These are phyloP conservation scores for Cladosporium sp. DNA, from an alignment of 2,329 filamentous ascomycete genomes.

Conservation along the genomic window DNA sequence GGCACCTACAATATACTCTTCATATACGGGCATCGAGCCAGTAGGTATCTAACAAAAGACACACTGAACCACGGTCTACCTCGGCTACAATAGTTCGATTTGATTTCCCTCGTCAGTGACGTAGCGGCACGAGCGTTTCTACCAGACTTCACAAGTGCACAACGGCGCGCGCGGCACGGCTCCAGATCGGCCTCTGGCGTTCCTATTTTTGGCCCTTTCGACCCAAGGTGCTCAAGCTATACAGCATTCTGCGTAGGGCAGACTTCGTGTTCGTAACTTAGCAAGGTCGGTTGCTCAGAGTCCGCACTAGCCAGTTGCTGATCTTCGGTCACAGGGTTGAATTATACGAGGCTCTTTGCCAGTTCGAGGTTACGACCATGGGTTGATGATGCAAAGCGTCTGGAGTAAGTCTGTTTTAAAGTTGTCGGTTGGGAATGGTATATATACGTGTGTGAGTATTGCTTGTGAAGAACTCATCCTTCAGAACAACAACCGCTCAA, in stretches of 20 bases:
- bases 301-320: not conserved
- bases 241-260: not conserved
- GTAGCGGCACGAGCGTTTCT: not conserved
- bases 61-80: not conserved
- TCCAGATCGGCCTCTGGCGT: not conserved
- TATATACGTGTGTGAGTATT: not conserved
- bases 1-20: not conserved
- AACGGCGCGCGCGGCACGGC: not conserved
- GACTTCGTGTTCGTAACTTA: slow-evolving; percentile 5
- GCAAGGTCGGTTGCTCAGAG: not conserved
- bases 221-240: not conserved
- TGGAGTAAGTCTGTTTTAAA: not conserved
- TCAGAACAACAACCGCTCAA: not conserved
- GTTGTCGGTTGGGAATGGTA: not conserved
- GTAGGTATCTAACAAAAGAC: not conserved
- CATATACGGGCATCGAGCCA: not conserved
- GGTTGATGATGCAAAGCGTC: not conserved
- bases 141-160: not conserved
- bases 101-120: not conserved
- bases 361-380: not conserved
- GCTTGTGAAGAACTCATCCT: not conserved
- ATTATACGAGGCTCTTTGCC: not conserved
- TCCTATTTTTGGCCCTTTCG: not conserved
- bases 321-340: not conserved
- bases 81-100: not conserved